phyloP scores from a whole-genome alignment of 176 grass and related monocot genomes.

The Aegilops speltoides region DNA sequence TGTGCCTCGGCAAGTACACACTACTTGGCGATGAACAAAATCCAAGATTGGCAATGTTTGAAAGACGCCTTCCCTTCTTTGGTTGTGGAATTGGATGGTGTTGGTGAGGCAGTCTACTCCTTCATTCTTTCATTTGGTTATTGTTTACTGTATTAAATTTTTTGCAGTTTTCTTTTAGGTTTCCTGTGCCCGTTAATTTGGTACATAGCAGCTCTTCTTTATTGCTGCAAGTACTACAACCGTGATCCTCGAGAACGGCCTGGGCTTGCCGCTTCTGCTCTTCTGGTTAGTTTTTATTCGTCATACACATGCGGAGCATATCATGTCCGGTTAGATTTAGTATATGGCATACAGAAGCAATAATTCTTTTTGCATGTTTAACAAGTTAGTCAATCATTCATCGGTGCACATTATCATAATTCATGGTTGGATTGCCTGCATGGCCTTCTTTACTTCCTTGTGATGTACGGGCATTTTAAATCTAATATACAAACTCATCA shows the following conservation, averaged over 20 bases:
- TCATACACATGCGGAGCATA: not conserved
- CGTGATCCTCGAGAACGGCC: conserved; percentile 88
- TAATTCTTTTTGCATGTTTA: not conserved
- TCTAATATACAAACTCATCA: not conserved
- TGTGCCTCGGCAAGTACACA: conserved; percentile 58
- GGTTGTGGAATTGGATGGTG: conserved; percentile 97
- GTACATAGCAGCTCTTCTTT: conserved; percentile 76
- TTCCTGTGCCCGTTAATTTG: conserved; percentile 90
- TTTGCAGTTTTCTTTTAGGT: conserved; percentile 88
- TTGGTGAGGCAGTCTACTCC: conserved; percentile 58
- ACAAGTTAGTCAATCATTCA: conserved; percentile 2
- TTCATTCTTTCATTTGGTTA: not conserved
- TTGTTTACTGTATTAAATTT: conserved; percentile 32
- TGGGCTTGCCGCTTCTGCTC: conserved; percentile 79
- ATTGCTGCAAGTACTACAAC: conserved; percentile 88
- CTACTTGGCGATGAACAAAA: conserved; percentile 84
- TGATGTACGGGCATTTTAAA: not conserved
- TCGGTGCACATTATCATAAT: not conserved
- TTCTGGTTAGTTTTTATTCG: conserved; percentile 61
- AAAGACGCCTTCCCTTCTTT: conserved; percentile 73
- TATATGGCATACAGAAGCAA: not conserved
- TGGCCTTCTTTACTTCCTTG: not conserved
- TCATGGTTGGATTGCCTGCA: not conserved
- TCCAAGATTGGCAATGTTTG: conserved; percentile 76
- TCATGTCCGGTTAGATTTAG: not conserved